These are phyloP conservation scores for Clavispora santaluciae DNA, from an alignment of 805 yeast species.

Conservation along the genomic window DNA sequence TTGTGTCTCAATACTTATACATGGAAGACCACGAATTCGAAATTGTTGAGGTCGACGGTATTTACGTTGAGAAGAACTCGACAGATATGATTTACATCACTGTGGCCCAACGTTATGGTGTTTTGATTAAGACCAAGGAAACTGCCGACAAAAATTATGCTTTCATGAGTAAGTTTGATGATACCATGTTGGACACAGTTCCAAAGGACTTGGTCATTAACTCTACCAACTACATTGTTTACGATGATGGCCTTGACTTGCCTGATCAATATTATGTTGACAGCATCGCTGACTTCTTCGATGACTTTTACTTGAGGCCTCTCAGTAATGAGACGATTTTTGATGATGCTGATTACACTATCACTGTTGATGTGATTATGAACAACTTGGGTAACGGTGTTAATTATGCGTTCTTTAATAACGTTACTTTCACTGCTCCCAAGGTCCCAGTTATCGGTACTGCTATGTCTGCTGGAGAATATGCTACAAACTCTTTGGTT, in stretches of 20 bases:
- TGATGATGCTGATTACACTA: constrained; percentile 64
- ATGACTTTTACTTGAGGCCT: constrained; percentile 35
- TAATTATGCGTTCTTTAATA: constrained; percentile 96
- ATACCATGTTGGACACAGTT: constrained; percentile 70
- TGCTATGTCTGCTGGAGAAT: constrained; percentile 66
- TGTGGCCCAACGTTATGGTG: constrained; percentile 88
- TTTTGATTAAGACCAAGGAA: constrained; percentile 69
- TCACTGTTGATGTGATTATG: constrained; percentile 76
- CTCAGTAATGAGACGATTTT: constrained; percentile 34
- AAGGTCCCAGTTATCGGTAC: constrained; percentile 82
- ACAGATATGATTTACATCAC: constrained; percentile 74
- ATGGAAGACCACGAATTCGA: constrained; percentile 85
- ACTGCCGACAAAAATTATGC: constrained; percentile 64
- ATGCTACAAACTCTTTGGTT: constrained; percentile 46
- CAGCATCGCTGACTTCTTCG: constrained; percentile 43
- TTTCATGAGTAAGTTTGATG: constrained; percentile 76
- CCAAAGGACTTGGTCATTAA: constrained; percentile 66
- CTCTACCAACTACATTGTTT: constrained; percentile 70
- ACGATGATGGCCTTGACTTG: constrained; percentile 36
- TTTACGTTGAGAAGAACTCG: constrained; percentile 69
- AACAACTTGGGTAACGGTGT: constrained; percentile 80
- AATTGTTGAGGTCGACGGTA: constrained; percentile 90
- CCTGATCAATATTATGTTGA: constrained; percentile 39
- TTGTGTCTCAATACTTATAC: constrained; percentile 83
- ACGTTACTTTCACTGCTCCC: constrained; percentile 71